A percentile compares a stretch with the other conserved stretches of the same genome.
Evolutionary conservation across 2,329 filamentous ascomycete species (phyloP).

Genomic region (Diaporthe vexans): DNA sequence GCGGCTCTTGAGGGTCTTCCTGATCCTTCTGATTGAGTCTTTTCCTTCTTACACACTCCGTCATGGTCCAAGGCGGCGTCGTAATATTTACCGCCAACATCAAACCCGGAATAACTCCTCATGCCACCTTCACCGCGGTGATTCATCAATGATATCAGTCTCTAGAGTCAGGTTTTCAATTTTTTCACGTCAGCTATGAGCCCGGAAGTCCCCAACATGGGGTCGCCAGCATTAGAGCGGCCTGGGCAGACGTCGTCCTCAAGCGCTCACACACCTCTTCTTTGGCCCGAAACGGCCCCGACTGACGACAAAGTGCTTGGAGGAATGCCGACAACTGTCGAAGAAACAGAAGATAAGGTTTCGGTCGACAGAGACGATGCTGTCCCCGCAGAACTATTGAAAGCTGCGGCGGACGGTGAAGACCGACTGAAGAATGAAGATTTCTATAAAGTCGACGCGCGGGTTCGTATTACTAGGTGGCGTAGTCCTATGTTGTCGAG

Average conservation of each 20-base stretch:
- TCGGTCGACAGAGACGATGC: not conserved
- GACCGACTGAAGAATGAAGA: not conserved
- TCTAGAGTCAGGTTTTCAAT: not conserved
- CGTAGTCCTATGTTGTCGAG: too few relatives aligned
- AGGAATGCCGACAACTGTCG: not conserved
- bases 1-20: not conserved
- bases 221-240: not conserved
- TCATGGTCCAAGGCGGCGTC: not conserved
- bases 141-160: too few relatives aligned
- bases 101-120: not conserved
- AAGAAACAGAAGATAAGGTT: not conserved
- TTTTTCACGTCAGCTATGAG: not conserved
- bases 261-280: not conserved
- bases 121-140: too few relatives aligned
- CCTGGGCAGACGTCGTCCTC: not conserved
- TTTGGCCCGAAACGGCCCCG: not conserved
- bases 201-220: not conserved
- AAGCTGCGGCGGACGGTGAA: not conserved
- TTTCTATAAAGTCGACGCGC: fast-evolving
- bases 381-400: not conserved
- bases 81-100: not conserved
- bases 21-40: not conserved
- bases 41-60: not conserved
- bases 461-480: not conserved
- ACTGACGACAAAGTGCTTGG: not conserved